Conservation (phyloP, 495 filamentous ascomycete genomes). For the Cercophora scortea region DNA sequence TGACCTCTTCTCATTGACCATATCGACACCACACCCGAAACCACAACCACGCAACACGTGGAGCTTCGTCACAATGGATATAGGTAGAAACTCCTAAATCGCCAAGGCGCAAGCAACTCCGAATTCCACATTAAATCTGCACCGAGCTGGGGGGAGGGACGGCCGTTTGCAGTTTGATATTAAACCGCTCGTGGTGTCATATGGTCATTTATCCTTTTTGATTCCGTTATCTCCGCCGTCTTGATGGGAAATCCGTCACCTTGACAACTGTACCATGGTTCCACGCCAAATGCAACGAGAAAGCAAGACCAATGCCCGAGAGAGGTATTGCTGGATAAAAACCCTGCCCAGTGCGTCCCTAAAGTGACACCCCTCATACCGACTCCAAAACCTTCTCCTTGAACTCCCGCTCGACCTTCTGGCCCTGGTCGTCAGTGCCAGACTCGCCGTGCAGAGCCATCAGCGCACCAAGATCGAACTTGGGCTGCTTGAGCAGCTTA, state of each 20-base stretch:
- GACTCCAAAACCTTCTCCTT: constrained; percentile 90
- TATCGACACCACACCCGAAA: too few species aligned
- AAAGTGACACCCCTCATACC: constrained; percentile 59
- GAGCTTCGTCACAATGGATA: not conserved
- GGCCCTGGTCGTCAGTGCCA: constrained; percentile 87
- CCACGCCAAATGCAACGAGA: constrained; percentile 52
- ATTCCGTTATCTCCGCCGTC: constrained; percentile 25
- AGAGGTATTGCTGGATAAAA: constrained; percentile 48
- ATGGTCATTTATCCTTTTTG: constrained; percentile 27
- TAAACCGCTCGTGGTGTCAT: constrained; percentile 14
- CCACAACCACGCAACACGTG: too few species aligned
- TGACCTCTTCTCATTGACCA: too few species aligned
- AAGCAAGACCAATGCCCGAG: constrained; percentile 36
- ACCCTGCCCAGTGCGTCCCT: constrained; percentile 37
- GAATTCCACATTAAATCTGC: constrained; percentile 2
- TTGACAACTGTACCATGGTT: constrained; percentile 39
- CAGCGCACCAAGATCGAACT: constrained; percentile 96
- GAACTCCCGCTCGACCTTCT: constrained; percentile 99
- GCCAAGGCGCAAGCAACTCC: not conserved
- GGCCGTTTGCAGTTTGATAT: constrained; percentile 1
- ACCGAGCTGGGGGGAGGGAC: constrained; percentile 1
- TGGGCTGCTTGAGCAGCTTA: constrained; percentile 94
- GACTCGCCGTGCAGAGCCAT: constrained; percentile 96
- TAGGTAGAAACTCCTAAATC: not conserved
- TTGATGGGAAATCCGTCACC: constrained; percentile 32